These are phyloP conservation scores for Salinomyces thailandicus DNA, from an alignment of 2,329 filamentous ascomycete genomes.

Conservation along the genomic window DNA sequence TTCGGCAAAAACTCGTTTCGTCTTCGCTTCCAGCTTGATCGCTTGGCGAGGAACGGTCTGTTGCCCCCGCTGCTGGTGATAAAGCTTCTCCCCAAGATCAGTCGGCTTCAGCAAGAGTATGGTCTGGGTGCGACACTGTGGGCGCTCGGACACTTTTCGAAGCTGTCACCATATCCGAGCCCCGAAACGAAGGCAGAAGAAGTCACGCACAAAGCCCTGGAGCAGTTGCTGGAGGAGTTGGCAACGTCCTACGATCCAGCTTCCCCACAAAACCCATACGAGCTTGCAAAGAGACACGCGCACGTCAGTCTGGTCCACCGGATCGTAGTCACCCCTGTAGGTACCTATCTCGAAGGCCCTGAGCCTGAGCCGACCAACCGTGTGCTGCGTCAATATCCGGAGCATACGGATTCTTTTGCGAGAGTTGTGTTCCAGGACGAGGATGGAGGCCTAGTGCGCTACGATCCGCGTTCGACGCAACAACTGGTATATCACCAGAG, in stretches of 20 bases:
- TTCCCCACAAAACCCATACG: constrained; percentile 21
- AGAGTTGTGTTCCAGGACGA: constrained; percentile 68
- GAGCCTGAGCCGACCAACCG: constrained; percentile 57
- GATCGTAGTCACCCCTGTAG: constrained; percentile 31
- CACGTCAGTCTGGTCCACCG: constrained; percentile 29
- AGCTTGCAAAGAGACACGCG: constrained; percentile 22
- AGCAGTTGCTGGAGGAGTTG: constrained; percentile 30
- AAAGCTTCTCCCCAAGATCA: constrained; percentile 38
- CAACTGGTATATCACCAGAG: constrained; percentile 45
- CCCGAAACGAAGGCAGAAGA: constrained; percentile 39
- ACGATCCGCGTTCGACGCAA: constrained; percentile 42
- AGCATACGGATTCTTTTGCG: constrained; percentile 53
- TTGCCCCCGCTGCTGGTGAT: constrained; percentile 46
- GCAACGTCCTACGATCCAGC: constrained; percentile 29
- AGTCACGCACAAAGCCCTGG: constrained; percentile 33
- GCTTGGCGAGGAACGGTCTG: constrained; percentile 52
- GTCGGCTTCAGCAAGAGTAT: constrained; percentile 20
- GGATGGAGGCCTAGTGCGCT: constrained; percentile 52
- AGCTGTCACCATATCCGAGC: constrained; percentile 44
- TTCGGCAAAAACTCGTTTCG: constrained; percentile 39
- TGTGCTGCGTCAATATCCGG: constrained; percentile 55
- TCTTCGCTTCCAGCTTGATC: constrained; percentile 52
- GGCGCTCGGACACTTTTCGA: constrained; percentile 45
- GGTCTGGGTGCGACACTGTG: constrained; percentile 24
- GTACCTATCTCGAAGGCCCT: constrained; percentile 35